Percentiles rank a stretch among this genome's conserved stretches.
Conservation (phyloP, 495 filamentous ascomycete genomes). For the Daldinia concentrica region DNA sequence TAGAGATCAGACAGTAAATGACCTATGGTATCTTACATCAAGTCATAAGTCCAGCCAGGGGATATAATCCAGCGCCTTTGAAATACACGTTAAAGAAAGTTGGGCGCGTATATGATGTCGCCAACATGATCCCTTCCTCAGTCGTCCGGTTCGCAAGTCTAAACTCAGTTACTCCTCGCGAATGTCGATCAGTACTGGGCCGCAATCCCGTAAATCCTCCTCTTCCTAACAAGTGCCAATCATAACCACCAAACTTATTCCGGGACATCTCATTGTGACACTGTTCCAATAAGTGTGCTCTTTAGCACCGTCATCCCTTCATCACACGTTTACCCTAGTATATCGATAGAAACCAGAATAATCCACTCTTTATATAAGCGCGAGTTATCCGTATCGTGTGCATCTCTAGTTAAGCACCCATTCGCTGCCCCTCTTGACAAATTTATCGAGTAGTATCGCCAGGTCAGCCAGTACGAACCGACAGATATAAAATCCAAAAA, state of each 20-base stretch:
- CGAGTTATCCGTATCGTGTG: neutral
- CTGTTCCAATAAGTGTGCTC: neutral
- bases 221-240: neutral
- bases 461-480: constrained; percentile 91
- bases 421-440: constrained; percentile 93
- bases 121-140: constrained; percentile 4
- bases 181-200: neutral
- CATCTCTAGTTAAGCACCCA: constrained; percentile 74
- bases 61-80: constrained; percentile 29
- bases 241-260: neutral
- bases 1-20: constrained; percentile 27
- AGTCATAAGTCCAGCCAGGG: constrained; percentile 26
- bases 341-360: constrained; percentile 5
- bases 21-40: constrained; percentile 34
- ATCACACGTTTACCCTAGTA: constrained; percentile 7
- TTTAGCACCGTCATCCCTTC: neutral
- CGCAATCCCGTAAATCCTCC: neutral
- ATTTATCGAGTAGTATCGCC: constrained; percentile 90
- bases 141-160: neutral
- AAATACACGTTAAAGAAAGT: constrained; percentile 31
- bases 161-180: neutral
- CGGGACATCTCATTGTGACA: neutral
- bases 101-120: constrained; percentile 13
- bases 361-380: neutral
- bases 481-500: constrained; percentile 96